Percentiles rank a stretch among this genome's conserved stretches.
Evolutionary conservation across 805 yeast species (phyloP).

Genomic region (Candida nonsorbophila): DNA sequence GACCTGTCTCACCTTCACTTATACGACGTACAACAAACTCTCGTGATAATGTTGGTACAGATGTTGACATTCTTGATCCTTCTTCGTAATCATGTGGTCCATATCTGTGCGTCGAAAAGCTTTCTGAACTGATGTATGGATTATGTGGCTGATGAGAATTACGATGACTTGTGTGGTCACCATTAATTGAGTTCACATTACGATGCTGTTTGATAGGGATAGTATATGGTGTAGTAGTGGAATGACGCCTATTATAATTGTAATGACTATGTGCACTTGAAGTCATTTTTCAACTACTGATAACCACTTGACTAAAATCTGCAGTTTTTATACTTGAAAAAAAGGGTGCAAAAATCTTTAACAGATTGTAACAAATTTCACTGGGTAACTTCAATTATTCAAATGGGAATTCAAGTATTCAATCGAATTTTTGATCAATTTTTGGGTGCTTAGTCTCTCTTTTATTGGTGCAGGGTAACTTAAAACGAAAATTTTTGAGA

Average conservation of each 20-base stretch:
- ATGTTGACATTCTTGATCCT: slow-evolving; percentile 12
- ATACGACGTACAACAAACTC: slow-evolving; percentile 79
- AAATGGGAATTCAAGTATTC: too few species aligned
- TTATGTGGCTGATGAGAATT: slow-evolving; percentile 1
- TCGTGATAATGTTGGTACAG: slow-evolving; percentile 46
- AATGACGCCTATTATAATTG: slow-evolving; percentile 25
- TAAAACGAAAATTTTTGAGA: too few species aligned
- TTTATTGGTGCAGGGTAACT: too few species aligned
- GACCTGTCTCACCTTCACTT: slow-evolving; percentile 81
- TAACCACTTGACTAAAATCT: background rate
- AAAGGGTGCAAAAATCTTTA: too few species aligned
- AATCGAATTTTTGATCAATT: too few species aligned
- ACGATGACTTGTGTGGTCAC: slow-evolving; percentile 1
- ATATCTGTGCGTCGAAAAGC: slow-evolving; percentile 5
- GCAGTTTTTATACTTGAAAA: background rate
- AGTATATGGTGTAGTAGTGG: slow-evolving; percentile 22
- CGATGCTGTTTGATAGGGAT: slow-evolving; percentile 19
- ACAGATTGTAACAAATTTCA: too few species aligned
- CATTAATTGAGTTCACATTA: slow-evolving; percentile 2
- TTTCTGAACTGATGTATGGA: background rate
- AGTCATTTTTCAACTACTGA: slow-evolving; percentile 3
- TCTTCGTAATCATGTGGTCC: slow-evolving; percentile 9
- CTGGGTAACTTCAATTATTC: too few species aligned
- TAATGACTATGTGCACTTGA: slow-evolving; percentile 14
- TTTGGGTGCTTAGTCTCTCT: too few species aligned